Base-by-base conservation (phyloP, 495 filamentous ascomycete genomes). In the Geoglossum glabrum region DNA sequence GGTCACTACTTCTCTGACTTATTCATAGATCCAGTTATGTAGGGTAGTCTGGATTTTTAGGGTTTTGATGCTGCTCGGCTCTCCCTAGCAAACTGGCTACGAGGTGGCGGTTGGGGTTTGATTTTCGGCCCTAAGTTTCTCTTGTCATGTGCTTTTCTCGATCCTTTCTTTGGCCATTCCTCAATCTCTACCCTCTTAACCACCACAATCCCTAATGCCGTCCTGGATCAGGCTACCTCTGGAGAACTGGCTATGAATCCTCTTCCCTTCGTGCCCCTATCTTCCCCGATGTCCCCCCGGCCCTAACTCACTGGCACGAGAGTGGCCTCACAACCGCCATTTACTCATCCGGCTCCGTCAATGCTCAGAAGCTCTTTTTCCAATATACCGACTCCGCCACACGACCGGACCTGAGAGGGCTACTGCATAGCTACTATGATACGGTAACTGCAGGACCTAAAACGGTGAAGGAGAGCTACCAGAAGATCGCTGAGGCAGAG, bases 401-500 rank as follows among this genome's bases (percentile, higher is more conserved):
- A 28, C 43, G 62, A 23, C 68, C 70, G n/a, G 80, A 87, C 62
- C 64, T 85, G 58, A 73, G 71, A 1, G 65, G 69, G 15, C 63
- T 73, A 47, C 72, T 86, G 58, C 67, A 68, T 27, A 78, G 72
- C 49, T 84, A 76, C 67, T 87, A 83, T 60, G 84, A 87, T 65
- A 86, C 83, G 6, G 75, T 82, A 40, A 87, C 80, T 61, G 83
- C 83, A n/a, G 84, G 84, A 8, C 70, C 74, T 60, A 87, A 87
- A 72, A 70, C 67, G 54, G 78, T 84, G 60, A 58, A 63, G 33
- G 66, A 59, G 34, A 85, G 81, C 63, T 87, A 87, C 65, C 65
- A 66, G 63, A 76, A 66, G 58, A 86, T 87, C 59, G 59, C 70
- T 27, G 64, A 68, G 15, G 59, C 61, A 0, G 59, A 57, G 28